Base-by-base conservation (phyloP, 169 alveolate species). In the Babesia ovata region DNA sequence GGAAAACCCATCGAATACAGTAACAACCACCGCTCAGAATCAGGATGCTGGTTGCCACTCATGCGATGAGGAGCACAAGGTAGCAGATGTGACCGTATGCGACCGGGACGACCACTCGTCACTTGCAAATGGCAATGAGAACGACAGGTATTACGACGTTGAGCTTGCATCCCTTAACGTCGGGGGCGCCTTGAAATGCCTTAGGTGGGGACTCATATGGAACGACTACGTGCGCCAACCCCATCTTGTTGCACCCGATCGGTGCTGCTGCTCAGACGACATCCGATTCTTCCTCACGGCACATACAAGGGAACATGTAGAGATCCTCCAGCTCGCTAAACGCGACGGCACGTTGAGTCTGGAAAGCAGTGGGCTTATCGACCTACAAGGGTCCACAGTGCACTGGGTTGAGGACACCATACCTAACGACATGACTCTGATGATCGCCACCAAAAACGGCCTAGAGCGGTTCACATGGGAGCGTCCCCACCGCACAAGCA, bases 241-340 rank as follows among this genome's bases (percentile, higher is more conserved):
- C 9, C 17, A 14, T 19, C 13, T 53, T n/a, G n/a, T 67, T 36
- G 45, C 24, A 0, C 76, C 76, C 8, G 53, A 24, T 0, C 54
- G 53, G 45, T 67, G 76, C 26, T 67, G 76, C 65, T 67, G 76
- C 44, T 52, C 76, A 2, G 58, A 53, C 54, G 76, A 67, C 48
- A 53, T 67, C 52, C 19, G 56, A 11, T 67, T 67, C 57, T 53
- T 67, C 36, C 66, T 67, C 26, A 3, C 76, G 50, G 76, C 39
- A 24, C 67, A 4, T 11, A 29, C 59, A 48, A 10, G 14, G 12
- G 59, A 67, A 4, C 58, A 39, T 13, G 65, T 67, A 3, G 58
- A 36, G 22, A 17, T 67, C 21, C 21, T 67, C 33, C 63, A 53
- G 13, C 76, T 67, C 36, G 9, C 42, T 17, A 67, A 53, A 24